A percentile compares a stretch with the other conserved stretches of the same genome.
These are phyloP conservation scores for Chimonanthus praecox DNA, from an alignment of 164 flowering plant species.

Conservation along the genomic window DNA sequence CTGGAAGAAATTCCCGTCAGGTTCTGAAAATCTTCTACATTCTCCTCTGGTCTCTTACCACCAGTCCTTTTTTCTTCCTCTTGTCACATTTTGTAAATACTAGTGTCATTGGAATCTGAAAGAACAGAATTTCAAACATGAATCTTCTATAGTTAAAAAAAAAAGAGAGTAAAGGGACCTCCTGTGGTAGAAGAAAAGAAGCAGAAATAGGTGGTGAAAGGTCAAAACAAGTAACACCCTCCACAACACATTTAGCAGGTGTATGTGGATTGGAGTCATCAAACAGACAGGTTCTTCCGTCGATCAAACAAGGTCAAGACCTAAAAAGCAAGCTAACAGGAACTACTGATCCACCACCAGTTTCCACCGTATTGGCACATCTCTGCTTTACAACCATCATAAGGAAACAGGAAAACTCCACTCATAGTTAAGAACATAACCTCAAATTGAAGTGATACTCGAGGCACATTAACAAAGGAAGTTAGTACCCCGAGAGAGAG, in stretches of 20 bases:
- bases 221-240: background rate
- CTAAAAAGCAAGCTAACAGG: background rate
- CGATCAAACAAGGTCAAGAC: background rate
- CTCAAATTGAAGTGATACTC: too few species aligned
- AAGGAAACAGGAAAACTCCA: too few species aligned
- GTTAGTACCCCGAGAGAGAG: too few species aligned
- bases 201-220: background rate
- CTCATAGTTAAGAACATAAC: too few species aligned
- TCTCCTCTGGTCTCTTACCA: slow-evolving; percentile 85
- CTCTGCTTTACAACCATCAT: too few species aligned
- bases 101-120: slow-evolving; percentile 92
- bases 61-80: slow-evolving; percentile 83
- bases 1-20: slow-evolving; percentile 65
- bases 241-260: background rate
- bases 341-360: background rate
- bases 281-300: background rate
- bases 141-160: background rate
- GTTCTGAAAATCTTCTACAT: slow-evolving; percentile 65
- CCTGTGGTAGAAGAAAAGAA: background rate
- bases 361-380: background rate
- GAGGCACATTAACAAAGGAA: too few species aligned
- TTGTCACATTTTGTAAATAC: slow-evolving; percentile 97
- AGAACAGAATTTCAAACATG: background rate
- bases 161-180: background rate
- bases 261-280: background rate